Percentiles rank a stretch among this genome's conserved stretches.
These are phyloP conservation scores for Ascochyta koolunga DNA, from an alignment of 2,329 filamentous ascomycete species.

Conservation along the genomic window DNA sequence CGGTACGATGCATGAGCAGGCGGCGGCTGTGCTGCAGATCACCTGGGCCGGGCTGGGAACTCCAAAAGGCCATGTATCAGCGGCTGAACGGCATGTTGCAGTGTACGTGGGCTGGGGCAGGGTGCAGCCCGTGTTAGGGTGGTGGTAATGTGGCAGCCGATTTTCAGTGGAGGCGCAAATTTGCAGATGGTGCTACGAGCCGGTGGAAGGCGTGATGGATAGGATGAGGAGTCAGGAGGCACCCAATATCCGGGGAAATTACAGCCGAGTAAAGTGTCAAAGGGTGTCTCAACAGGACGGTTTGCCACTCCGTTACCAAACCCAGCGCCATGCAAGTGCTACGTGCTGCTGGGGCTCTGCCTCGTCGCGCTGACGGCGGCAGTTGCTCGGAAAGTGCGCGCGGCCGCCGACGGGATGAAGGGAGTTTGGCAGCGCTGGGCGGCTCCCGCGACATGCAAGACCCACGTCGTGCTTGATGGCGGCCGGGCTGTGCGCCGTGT, in stretches of 20 bases:
- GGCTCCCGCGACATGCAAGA: slow-evolving; percentile 10
- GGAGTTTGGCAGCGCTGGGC: slow-evolving; percentile 5
- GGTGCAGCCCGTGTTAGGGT: not conserved
- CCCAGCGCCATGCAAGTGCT: slow-evolving; percentile 1
- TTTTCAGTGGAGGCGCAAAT: slow-evolving; percentile 4
- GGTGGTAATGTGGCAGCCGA: slow-evolving; percentile 3
- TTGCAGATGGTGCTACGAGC: not conserved
- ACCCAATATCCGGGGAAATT: slow-evolving; percentile 15
- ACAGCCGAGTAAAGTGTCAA: not conserved
- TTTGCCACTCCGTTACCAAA: slow-evolving; percentile 12
- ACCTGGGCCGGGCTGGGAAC: not conserved
- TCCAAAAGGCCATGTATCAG: not conserved
- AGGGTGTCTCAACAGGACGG: not conserved
- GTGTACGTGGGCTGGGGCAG: not conserved
- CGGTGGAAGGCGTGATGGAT: not conserved
- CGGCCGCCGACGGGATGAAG: not conserved
- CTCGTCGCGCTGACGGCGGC: not conserved
- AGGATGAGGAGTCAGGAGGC: slow-evolving; percentile 10
- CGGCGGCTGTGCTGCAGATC: slow-evolving; percentile 2
- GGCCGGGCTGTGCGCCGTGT: not conserved
- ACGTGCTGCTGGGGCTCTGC: not conserved
- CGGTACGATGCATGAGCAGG: slow-evolving; percentile 1
- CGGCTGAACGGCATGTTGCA: not conserved
- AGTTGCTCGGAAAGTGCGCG: not conserved
- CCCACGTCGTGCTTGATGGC: slow-evolving; percentile 8